phyloP scores from a whole-genome alignment of 73 alveolate species.

The Paraurostyla sp. region DNA sequence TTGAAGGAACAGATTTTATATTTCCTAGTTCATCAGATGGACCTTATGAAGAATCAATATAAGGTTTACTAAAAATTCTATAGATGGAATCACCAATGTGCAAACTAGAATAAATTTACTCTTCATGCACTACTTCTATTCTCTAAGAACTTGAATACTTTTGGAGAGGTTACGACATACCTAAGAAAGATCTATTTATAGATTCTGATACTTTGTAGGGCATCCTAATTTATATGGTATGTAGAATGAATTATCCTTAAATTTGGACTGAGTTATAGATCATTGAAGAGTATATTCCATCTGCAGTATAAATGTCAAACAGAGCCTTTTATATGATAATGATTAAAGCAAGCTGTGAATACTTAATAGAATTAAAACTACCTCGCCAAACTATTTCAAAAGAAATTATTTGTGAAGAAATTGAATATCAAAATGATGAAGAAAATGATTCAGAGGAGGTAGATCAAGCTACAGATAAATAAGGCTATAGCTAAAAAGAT shows the following conservation, averaged over 20 bases:
- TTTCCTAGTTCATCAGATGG: not conserved
- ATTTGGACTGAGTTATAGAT: slow-evolving; percentile 37
- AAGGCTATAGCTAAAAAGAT: not conserved
- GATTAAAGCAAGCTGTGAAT: slow-evolving; percentile 51
- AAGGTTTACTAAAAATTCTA: not conserved
- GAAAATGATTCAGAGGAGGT: too few species aligned
- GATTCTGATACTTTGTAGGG: slow-evolving; percentile 65
- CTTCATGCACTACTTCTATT: slow-evolving; percentile 29
- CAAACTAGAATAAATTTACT: slow-evolving; percentile 56
- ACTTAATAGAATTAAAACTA: not conserved
- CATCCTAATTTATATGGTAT: slow-evolving; percentile 20
- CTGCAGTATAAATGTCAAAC: slow-evolving; percentile 48
- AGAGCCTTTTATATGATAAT: slow-evolving; percentile 40
- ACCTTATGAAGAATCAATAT: slow-evolving; percentile 27
- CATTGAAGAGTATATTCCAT: slow-evolving; percentile 60
- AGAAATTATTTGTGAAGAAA: not conserved
- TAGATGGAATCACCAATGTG: slow-evolving; percentile 68
- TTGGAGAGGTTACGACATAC: slow-evolving; percentile 37
- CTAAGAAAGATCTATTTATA: slow-evolving; percentile 44
- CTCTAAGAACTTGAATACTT: slow-evolving; percentile 33
- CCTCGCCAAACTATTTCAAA: not conserved
- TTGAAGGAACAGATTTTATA: not conserved
- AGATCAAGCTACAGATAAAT: not conserved
- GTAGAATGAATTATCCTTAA: slow-evolving; percentile 62
- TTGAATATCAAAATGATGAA: not conserved